Evolutionary conservation across 2,329 filamentous ascomycete genomes (phyloP).

Genomic region (Fusarium begoniae): DNA sequence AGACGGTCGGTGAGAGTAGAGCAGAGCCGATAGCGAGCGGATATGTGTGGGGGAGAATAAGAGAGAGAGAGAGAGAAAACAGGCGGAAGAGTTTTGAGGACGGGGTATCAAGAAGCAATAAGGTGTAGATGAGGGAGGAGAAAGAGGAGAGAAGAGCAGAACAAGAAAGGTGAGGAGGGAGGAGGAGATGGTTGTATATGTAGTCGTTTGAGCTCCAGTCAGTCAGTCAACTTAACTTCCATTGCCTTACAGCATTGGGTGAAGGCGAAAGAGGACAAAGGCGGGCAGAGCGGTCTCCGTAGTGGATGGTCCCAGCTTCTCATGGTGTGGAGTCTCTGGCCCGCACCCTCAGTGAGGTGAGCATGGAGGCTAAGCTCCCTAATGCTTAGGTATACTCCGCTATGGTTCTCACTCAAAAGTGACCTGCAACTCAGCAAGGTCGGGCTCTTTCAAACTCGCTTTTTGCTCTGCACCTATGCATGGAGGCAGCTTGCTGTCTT

Average conservation of each 20-base stretch:
- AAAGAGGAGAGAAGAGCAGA: constrained; percentile 38
- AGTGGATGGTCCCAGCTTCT: constrained; percentile 29
- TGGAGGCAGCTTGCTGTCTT: constrained; percentile 1
- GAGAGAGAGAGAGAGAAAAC: constrained; percentile 4
- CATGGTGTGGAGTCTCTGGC: constrained; percentile 22
- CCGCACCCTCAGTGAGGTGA: constrained; percentile 11
- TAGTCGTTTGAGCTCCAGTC: constrained; percentile 30
- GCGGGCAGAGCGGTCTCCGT: constrained; percentile 31
- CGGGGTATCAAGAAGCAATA: constrained; percentile 45
- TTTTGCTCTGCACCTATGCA: not conserved
- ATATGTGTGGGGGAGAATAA: constrained; percentile 11
- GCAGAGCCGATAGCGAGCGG: constrained; percentile 34
- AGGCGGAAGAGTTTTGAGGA: constrained; percentile 24
- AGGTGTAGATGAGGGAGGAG: constrained; percentile 36
- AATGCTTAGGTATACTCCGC: constrained; percentile 2
- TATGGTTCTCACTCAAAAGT: not conserved
- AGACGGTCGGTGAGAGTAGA: constrained; percentile 30
- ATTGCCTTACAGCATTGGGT: not conserved
- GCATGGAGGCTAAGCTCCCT: constrained; percentile 17
- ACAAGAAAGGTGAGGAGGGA: constrained; percentile 26
- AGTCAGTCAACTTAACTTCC: not conserved
- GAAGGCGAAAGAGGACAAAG: constrained; percentile 8
- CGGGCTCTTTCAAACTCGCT: not conserved
- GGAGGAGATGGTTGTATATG: constrained; percentile 41
- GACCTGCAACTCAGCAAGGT: not conserved